Base-by-base conservation (phyloP, 1,284 basidiomycete species). In the Cryptococcus jaspeensis region DNA sequence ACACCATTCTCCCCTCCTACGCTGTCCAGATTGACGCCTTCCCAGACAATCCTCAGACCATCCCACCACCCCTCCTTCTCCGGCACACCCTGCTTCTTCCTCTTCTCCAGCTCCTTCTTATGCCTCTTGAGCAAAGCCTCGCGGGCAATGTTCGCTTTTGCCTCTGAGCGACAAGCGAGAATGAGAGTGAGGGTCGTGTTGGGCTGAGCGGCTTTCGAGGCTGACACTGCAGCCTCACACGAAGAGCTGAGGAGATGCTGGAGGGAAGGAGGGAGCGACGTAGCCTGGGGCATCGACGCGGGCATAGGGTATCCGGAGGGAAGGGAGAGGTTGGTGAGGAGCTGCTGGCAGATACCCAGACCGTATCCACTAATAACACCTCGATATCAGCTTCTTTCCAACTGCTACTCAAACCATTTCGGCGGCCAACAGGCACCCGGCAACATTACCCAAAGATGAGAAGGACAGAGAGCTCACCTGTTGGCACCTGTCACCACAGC, bases 301-400 rank as follows among this genome's bases (percentile, higher is more conserved):
- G 64, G 69, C 5, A 71, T 57, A n/a, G 61, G 63, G 2, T 56
- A 40, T 15, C 60, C 65, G 6, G 64, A 60, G 1, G 69, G 63
- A 16, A 68, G 60, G 5, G 84, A 84, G 20, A 93, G 80, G 69
- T 90, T 87, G 60, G 81, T 75, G 47, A 94, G 81, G 7, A 95
- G 82, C 50, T 90, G 86, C 58, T 88, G 84, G 77, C 90, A 92
- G 49, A 90, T 87, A 1, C 89, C 90, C 68, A 87, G 87, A 12
- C 91, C 92, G 32, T 93, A 82, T 55, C 92, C 91, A 51, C 92
- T 93, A n/a, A 43, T n/a, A 35, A 15, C 22, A 11, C 25, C 18
- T 6, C 22, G 11, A 12, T 11, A 45, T 46, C 37, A 38, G 43
- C 20, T 22, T 8, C 23, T 16, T 16, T 38, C 7, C 32, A 15